Base-by-base conservation (phyloP, 78 protist genomes). In the Pigoraptor vietnamica region DNA sequence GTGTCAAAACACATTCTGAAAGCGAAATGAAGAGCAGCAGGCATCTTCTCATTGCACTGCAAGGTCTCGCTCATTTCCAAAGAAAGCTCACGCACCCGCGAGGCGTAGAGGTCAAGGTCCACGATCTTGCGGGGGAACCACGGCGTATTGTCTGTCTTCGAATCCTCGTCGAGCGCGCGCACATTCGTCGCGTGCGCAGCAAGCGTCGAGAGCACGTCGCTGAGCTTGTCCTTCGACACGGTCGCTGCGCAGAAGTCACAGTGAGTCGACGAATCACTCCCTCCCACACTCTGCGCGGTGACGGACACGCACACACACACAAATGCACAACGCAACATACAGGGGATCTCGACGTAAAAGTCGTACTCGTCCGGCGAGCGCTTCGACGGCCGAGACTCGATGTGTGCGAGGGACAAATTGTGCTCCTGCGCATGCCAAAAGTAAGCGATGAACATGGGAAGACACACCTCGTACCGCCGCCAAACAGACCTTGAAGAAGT, bases 101-200 rank as follows among this genome's bases (percentile, higher is more conserved):
- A 23, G 87, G 87, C 39, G 87, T 2, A 34, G 2, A 9, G 6
- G 91, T 79, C 90, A 87, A 92, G n/a, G 87, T 92, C 94, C 48
- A 34, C 19, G 36, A 92, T 88, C 90, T 67, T 87, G 67, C 87
- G 92, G 0, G 94, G 94, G 92, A 92, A 92, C 94, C 94, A 92
- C 55, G 94, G 88, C 9, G 55, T n/a, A 0, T 39, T 91, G 24
- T 24, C 91, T 1, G 37, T 1, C 79, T 39, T 24, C n/a, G 25
- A 23, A 34, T 83, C 48, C 29, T 0, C 0, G 86, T 38, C 36
- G 40, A 23, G 29, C 83, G 56, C 56, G 56, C 2, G 56, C 56
- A 2, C n/a, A n/a, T n/a, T n/a, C n/a, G n/a, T n/a, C n/a, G n/a
- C n/a, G n/a, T n/a, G n/a, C n/a, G n/a, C n/a, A n/a, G n/a, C n/a